A percentile compares a stretch with the other conserved stretches of the same genome.
Evolutionary conservation across 192 early-diverging fungal species (phyloP).

Genomic region (Linnemannia schmuckeri): DNA sequence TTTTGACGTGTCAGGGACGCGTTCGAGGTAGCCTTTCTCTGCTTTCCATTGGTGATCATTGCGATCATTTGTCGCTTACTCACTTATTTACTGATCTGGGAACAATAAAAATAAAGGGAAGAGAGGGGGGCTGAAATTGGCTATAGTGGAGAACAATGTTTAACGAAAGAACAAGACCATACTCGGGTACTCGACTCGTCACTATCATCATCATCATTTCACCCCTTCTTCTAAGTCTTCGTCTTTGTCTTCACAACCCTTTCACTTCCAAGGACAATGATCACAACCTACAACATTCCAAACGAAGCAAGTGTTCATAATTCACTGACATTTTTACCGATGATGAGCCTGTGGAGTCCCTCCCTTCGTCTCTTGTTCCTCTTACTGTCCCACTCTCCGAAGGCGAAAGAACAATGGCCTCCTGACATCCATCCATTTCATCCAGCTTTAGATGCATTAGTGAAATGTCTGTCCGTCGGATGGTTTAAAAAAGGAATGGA

Average conservation of each 20-base stretch:
- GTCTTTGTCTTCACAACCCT: no score
- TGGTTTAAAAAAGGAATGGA: not conserved
- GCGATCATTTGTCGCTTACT: not conserved
- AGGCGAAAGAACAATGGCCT: not conserved
- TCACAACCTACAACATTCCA: not conserved
- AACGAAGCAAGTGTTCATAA: not conserved
- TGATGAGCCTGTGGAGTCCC: not conserved
- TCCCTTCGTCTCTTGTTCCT: not conserved
- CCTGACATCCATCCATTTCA: not conserved
- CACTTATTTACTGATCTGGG: not conserved
- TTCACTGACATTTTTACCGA: not conserved
- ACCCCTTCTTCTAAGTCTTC: not conserved
- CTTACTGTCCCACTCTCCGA: not conserved
- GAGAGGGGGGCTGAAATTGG: no score
- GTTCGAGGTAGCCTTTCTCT: not conserved
- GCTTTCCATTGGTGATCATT: not conserved
- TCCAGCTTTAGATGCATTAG: not conserved
- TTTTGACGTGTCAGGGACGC: not conserved
- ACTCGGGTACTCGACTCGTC: not conserved
- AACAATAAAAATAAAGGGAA: not conserved
- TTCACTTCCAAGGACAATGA: not conserved
- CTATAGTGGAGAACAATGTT: not conserved
- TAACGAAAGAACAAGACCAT: not conserved
- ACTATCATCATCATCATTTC: not conserved
- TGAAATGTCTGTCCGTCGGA: not conserved